Evolutionary conservation across 2,329 filamentous ascomycete species (phyloP), one percentile per base, ranked within the genome.

Genomic region (Mycogone perniciosa): DNA sequence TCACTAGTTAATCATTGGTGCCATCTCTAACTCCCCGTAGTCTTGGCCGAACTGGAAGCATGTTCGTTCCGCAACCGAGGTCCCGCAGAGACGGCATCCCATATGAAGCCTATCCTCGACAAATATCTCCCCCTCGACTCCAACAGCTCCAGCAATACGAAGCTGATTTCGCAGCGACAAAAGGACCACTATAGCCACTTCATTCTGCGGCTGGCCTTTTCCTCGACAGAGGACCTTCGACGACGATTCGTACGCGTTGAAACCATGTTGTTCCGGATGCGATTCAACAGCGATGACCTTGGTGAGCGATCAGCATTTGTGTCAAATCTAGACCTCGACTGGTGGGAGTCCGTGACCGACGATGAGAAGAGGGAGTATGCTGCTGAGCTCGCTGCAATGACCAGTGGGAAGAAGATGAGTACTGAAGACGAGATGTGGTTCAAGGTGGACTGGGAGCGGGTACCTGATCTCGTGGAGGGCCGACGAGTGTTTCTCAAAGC

Each of bases 161-260:
- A 74, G 61, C 71, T 92, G 10, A 77, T 80, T 27, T 71, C 81
- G 33, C 89, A 99, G 71, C 80, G 92, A 30, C 88, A 92, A 67
- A 95, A 93, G 66, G 93, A 99, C 61, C 93, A 99, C 70, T 99
- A 97, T 71, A 93, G 88, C 50, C 93, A 99, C 69, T 99, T 96
- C 67, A 99, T 97, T 55, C 80, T 99, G 5, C 84, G 93, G 0
- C 81, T 99, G 40, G 93, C 93, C 1, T 99, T 99, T 64, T 84
- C 91, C 1, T 84, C 86, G 2, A 96, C 92, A 0, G 90, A 96
- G 64, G 93, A 99, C 62, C 75, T 97, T 35, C 84, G 93, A 39
- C 80, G 87, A 56, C 84, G 93, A 27, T 99, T 97, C 64, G 80
- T 84, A 4, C 82, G 91, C 34, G 82, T 95, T 4, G 93, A 99